Conservation (phyloP, 345 rosid genomes). For the Mallotus nudiflorus region DNA sequence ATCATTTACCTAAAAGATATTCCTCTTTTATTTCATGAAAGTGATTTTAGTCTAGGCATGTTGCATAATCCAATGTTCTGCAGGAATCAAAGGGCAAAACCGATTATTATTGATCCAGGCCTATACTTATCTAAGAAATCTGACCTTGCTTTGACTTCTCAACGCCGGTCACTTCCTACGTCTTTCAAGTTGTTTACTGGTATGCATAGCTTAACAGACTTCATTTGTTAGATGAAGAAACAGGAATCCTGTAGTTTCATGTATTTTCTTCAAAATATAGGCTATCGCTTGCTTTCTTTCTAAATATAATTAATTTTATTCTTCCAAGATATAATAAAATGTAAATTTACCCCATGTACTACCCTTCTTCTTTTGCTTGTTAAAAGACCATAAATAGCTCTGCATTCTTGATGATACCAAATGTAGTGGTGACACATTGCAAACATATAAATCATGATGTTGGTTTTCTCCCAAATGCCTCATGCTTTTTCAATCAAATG, state of each 20-base stretch:
- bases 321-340: neutral
- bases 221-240: constrained; percentile 3
- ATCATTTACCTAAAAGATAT: neutral
- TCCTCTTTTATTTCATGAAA: neutral
- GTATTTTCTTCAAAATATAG: neutral
- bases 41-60: neutral
- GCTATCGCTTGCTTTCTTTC: neutral
- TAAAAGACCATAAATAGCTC: neutral
- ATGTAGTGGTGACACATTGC: neutral
- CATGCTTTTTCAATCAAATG: neutral
- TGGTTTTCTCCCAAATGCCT: neutral
- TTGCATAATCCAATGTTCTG: constrained; percentile 17
- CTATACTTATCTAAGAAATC: constrained; percentile 88
- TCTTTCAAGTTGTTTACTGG: constrained; percentile 90
- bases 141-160: constrained; percentile 81
- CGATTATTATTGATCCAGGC: constrained; percentile 94
- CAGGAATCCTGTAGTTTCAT: neutral
- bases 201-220: constrained; percentile 24
- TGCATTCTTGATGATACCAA: neutral
- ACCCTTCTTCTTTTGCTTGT: neutral
- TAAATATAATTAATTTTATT: neutral
- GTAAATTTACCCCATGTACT: neutral
- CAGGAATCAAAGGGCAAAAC: constrained; percentile 83
- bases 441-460: neutral
- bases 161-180: constrained; percentile 84